A percentile compares a stretch with the other conserved stretches of the same genome.
These are phyloP conservation scores for Xylaria cubensis DNA, from an alignment of 495 filamentous ascomycete species.

Conservation along the genomic window DNA sequence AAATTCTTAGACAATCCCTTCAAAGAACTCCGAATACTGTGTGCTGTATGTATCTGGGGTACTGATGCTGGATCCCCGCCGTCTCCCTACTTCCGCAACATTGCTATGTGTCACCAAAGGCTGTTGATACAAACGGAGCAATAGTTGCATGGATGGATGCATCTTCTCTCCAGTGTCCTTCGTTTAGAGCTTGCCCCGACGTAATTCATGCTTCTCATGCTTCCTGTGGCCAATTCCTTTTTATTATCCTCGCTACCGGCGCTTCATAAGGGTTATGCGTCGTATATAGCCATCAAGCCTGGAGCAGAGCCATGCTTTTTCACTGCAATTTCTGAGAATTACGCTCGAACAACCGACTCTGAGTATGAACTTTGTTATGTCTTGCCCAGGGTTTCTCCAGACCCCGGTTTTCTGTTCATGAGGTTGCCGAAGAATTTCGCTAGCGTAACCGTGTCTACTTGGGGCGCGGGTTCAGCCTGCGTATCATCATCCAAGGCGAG, in stretches of 20 bases:
- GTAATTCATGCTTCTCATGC: background rate
- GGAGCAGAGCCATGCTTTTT: background rate
- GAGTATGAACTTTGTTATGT: constrained; percentile 24
- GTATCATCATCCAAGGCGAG: constrained; percentile 40
- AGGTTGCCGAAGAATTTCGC: constrained; percentile 58
- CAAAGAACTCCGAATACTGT: constrained; percentile 20
- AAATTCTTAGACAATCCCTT: constrained; percentile 26
- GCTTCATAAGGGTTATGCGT: background rate
- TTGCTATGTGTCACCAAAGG: constrained; percentile 5
- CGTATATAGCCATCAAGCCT: background rate
- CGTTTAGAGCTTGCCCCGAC: background rate
- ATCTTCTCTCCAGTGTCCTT: background rate
- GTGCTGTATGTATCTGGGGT: constrained; percentile 2
- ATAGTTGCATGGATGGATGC: background rate
- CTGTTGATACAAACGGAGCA: constrained; percentile 10
- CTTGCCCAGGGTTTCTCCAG: constrained; percentile 29
- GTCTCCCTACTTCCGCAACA: constrained; percentile 13
- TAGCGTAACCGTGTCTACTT: constrained; percentile 55
- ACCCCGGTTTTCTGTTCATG: constrained; percentile 49
- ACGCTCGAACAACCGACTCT: background rate
- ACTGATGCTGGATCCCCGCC: constrained; percentile 11
- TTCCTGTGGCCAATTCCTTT: background rate
- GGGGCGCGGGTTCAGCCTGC: constrained; percentile 40
- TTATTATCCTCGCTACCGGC: background rate
- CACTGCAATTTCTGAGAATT: background rate